These are phyloP conservation scores for Plasmodium ovale DNA, from an alignment of 169 alveolate genomes.

Conservation along the genomic window DNA sequence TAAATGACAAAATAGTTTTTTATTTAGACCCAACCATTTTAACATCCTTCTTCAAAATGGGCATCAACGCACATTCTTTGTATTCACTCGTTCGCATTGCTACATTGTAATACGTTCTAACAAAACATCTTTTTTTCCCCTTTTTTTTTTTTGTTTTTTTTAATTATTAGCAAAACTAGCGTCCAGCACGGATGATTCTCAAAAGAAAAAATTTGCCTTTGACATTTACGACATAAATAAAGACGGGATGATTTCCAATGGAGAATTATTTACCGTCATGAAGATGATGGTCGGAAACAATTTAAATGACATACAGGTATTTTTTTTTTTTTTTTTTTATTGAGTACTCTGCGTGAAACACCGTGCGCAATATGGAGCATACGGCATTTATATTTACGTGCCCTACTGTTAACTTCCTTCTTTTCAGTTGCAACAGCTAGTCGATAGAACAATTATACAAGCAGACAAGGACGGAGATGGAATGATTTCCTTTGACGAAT, in stretches of 20 bases:
- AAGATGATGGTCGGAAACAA: constrained; percentile 99
- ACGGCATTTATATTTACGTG: too few relatives aligned
- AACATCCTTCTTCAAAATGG: neutral
- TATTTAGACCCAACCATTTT: neutral
- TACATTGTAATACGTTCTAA: neutral
- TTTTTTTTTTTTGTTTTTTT: constrained; percentile 23
- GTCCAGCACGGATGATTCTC: constrained; percentile 93
- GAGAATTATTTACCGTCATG: constrained; percentile 96
- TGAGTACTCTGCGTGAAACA: too few relatives aligned
- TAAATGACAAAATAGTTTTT: constrained; percentile 69
- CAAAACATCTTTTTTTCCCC: neutral
- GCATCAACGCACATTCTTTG: neutral
- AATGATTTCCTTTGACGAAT: constrained; percentile 96
- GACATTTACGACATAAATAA: constrained; percentile 96
- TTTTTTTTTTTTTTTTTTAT: constrained; percentile 54
- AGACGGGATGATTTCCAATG: constrained; percentile 98
- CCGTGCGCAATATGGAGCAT: too few relatives aligned
- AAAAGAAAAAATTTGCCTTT: constrained; percentile 96
- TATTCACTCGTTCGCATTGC: neutral
- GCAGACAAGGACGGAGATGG: constrained; percentile 99
- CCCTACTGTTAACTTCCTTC: neutral
- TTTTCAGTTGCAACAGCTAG: constrained; percentile 94
- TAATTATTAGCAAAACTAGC: constrained; percentile 86
- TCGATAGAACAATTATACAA: constrained; percentile 96
- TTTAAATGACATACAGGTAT: constrained; percentile 93